These are phyloP conservation scores for Scheffersomyces coipomensis DNA, from an alignment of 805 yeast genomes.

Conservation along the genomic window DNA sequence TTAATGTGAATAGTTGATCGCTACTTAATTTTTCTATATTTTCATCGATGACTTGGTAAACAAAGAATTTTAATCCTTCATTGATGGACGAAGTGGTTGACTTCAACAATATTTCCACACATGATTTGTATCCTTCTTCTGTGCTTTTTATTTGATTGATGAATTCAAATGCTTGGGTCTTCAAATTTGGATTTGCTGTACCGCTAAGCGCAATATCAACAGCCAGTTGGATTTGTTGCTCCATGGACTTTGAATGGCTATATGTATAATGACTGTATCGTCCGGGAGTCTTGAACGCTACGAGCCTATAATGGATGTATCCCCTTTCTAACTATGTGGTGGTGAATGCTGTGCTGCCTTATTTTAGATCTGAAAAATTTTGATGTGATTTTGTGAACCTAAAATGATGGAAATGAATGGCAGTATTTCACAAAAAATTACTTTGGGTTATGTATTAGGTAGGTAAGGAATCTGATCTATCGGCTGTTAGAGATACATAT, in stretches of 20 bases:
- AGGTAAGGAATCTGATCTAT: not conserved
- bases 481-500: too few species aligned
- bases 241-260: constrained; percentile 21
- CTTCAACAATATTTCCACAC: constrained; percentile 46
- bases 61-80: constrained; percentile 62
- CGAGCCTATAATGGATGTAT: too few species aligned
- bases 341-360: too few species aligned
- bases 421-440: too few species aligned
- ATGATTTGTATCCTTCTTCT: constrained; percentile 54
- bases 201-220: constrained; percentile 80
- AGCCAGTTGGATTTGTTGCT: constrained; percentile 80
- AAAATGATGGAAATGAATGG: too few species aligned
- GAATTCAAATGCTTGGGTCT: constrained; percentile 54
- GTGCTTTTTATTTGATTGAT: constrained; percentile 53
- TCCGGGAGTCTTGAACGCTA: too few species aligned
- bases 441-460: not conserved
- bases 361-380: too few species aligned
- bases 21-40: constrained; percentile 43
- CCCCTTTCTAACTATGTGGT: too few species aligned
- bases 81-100: constrained; percentile 26
- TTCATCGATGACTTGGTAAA: constrained; percentile 67
- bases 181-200: constrained; percentile 57
- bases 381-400: too few species aligned
- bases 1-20: constrained; percentile 47
- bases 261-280: too few species aligned